Percentiles rank a stretch among this genome's conserved stretches.
Evolutionary conservation across 192 early-diverging fungal genomes (phyloP).

Genomic region (Coemansia sp.): DNA sequence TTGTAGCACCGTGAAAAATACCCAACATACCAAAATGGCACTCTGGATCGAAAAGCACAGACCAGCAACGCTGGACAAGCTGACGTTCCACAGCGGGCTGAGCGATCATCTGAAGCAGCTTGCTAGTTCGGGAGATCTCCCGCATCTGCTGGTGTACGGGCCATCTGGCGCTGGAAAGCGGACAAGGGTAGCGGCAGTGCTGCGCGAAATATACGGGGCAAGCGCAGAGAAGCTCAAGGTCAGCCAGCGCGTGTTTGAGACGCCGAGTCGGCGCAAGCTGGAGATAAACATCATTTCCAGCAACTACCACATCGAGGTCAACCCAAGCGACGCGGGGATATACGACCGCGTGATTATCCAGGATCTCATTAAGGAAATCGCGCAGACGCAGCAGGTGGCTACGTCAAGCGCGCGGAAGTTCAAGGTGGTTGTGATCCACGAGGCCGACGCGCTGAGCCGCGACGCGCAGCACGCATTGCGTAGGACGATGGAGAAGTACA

Average conservation of each 20-base stretch:
- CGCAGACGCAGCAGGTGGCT: slow-evolving; percentile 93
- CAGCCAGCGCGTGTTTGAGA: slow-evolving; percentile 80
- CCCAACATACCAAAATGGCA: slow-evolving; percentile 19
- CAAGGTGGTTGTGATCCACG: slow-evolving; percentile 94
- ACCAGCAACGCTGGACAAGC: slow-evolving; percentile 76
- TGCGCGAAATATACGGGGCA: slow-evolving; percentile 87
- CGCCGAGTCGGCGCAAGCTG: slow-evolving; percentile 81
- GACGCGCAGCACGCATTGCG: slow-evolving; percentile 95
- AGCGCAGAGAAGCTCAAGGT: slow-evolving; percentile 94
- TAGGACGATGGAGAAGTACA: slow-evolving; percentile 99
- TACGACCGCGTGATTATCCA: slow-evolving; percentile 91
- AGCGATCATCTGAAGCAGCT: slow-evolving; percentile 72
- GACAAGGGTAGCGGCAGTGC: slow-evolving; percentile 82
- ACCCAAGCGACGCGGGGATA: slow-evolving; percentile 94
- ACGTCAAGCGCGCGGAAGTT: slow-evolving; percentile 75
- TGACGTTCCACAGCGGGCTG: slow-evolving; percentile 79
- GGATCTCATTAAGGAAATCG: slow-evolving; percentile 95
- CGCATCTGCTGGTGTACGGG: slow-evolving; percentile 94
- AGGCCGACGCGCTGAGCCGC: slow-evolving; percentile 83
- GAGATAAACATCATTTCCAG: slow-evolving; percentile 85
- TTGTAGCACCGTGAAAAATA: too few species aligned
- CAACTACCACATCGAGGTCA: slow-evolving; percentile 96
- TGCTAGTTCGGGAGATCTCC: slow-evolving; percentile 81
- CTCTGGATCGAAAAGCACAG: slow-evolving; percentile 97
- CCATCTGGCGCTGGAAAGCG: slow-evolving; percentile 97